Percentiles rank a stretch among this genome's conserved stretches.
These are phyloP conservation scores for Pichia ethanolica DNA, from an alignment of 805 yeast species.

Conservation along the genomic window DNA sequence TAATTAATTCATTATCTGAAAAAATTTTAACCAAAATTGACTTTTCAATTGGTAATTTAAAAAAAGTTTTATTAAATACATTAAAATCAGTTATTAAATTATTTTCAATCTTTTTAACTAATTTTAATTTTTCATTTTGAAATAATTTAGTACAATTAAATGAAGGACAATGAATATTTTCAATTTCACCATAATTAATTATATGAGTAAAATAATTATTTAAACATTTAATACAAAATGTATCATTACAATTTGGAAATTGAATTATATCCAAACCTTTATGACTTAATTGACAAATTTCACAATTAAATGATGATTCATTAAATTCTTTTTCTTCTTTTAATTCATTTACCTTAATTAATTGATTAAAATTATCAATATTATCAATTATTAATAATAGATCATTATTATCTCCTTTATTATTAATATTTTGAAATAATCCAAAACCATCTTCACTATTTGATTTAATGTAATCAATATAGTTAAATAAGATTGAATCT, in stretches of 20 bases:
- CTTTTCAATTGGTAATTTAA: conserved; percentile 34
- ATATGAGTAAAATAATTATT: conserved; percentile 33
- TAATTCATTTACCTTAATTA: conserved; percentile 12
- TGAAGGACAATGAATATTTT: conserved; percentile 52
- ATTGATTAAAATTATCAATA: conserved; percentile 7
- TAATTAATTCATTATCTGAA: conserved; percentile 14
- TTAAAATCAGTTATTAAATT: conserved; percentile 17
- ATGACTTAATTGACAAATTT: conserved; percentile 45
- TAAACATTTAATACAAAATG: conserved; percentile 42
- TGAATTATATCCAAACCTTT: conserved; percentile 36
- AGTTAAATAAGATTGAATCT: conserved; percentile 7
- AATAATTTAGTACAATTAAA: conserved; percentile 34
- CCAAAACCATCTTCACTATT: conserved; percentile 7
- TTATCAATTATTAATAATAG: conserved; percentile 6
- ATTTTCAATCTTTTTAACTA: conserved; percentile 5
- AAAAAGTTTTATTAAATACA: conserved; percentile 31
- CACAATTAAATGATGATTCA: conserved; percentile 38
- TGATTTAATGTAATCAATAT: conserved; percentile 10
- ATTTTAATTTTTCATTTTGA: conserved; percentile 15
- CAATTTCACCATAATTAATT: conserved; percentile 42
- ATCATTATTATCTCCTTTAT: not conserved
- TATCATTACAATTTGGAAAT: conserved; percentile 41
- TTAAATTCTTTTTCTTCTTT: conserved; percentile 26
- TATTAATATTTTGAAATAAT: not conserved
- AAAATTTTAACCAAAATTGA: conserved; percentile 30